phyloP scores from a whole-genome alignment of 768 basidiomycete species.

The Ephemerocybe angulata region DNA sequence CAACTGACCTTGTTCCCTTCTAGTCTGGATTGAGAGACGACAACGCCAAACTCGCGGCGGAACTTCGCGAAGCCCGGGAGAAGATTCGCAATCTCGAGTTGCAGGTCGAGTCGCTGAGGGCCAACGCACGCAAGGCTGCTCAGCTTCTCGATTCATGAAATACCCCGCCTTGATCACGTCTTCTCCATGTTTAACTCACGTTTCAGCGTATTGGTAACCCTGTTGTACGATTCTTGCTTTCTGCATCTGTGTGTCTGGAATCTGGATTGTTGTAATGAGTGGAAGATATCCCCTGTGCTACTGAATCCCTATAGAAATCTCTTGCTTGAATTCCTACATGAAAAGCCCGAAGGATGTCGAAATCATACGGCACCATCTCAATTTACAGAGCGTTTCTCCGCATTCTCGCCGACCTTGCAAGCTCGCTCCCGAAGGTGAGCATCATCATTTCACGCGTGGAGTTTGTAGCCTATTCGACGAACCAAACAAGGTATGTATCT shows the following conservation, averaged over 20 bases:
- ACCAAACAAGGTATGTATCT: neutral
- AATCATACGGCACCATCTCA: neutral
- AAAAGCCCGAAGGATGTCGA: constrained; percentile 2
- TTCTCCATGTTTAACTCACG: neutral
- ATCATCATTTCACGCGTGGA: neutral
- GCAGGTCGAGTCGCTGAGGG: constrained; percentile 70
- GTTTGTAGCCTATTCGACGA: neutral
- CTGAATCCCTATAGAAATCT: neutral
- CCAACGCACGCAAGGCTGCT: constrained; percentile 74
- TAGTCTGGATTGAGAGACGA: constrained; percentile 41
- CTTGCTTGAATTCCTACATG: too few relatives aligned
- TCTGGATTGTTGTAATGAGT: constrained; percentile 1
- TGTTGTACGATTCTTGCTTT: constrained; percentile 1
- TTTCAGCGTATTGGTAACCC: constrained; percentile 3
- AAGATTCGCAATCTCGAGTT: constrained; percentile 82
- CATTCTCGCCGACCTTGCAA: neutral
- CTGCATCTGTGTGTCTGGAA: neutral
- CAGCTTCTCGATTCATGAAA: constrained; percentile 39
- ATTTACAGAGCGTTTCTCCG: neutral
- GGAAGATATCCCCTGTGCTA: neutral
- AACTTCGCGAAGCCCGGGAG: constrained; percentile 76
- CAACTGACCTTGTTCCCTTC: constrained; percentile 1
- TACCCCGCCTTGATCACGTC: neutral
- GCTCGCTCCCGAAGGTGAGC: neutral
- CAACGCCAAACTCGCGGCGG: constrained; percentile 56